A percentile compares a stretch with the other conserved stretches of the same genome.
These are phyloP conservation scores for Phaffia rhodozyma DNA, from an alignment of 1,284 basidiomycete genomes.

Conservation along the genomic window DNA sequence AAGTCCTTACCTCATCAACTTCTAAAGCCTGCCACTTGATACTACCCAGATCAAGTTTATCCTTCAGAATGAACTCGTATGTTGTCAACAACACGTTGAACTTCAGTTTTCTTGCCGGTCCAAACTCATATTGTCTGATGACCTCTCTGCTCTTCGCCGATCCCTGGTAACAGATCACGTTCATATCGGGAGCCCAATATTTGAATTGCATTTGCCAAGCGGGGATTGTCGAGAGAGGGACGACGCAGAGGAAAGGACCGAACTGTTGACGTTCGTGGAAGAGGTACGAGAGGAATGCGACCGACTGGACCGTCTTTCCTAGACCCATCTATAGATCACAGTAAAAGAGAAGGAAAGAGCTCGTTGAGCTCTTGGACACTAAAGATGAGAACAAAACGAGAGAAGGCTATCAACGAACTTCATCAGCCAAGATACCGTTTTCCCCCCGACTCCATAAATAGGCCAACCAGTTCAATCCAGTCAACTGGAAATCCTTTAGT, in stretches of 20 bases:
- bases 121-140: slow-evolving; percentile 88
- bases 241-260: slow-evolving; percentile 95
- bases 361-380: neutral
- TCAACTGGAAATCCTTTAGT: slow-evolving; percentile 96
- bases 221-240: slow-evolving; percentile 93
- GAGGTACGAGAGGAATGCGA: slow-evolving; percentile 87
- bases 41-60: slow-evolving; percentile 72
- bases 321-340: slow-evolving; percentile 66
- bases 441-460: slow-evolving; percentile 91
- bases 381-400: neutral
- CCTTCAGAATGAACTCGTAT: slow-evolving; percentile 91
- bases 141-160: slow-evolving; percentile 76
- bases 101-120: slow-evolving; percentile 62
- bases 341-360: neutral
- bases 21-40: slow-evolving; percentile 97
- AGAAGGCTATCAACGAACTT: slow-evolving; percentile 35
- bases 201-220: slow-evolving; percentile 96
- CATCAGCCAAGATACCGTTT: slow-evolving; percentile 95
- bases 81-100: slow-evolving; percentile 97
- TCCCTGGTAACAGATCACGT: slow-evolving; percentile 94
- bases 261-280: slow-evolving; percentile 89
- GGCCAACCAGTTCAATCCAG: slow-evolving; percentile 94
- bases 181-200: slow-evolving; percentile 91
- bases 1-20: slow-evolving; percentile 71
- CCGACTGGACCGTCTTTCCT: slow-evolving; percentile 95